Base-by-base conservation (phyloP, 371 early-diverging fungal genomes). In the Agmasoma carcini region DNA sequence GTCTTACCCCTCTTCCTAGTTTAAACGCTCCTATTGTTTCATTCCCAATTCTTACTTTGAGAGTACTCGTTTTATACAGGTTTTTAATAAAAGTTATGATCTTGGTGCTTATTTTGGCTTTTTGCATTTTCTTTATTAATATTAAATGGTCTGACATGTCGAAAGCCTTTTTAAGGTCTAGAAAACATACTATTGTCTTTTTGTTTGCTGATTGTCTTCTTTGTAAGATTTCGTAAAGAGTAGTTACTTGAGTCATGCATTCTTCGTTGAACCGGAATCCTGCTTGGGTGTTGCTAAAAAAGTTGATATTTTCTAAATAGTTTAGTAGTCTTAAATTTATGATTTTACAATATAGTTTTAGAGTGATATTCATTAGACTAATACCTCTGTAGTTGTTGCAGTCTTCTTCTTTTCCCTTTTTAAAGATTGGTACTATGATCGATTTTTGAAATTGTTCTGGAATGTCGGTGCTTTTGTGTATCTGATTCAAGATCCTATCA, bases 311-410 rank as follows among this genome's bases (percentile, higher is more conserved):
- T 38, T 43, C 53, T 7, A 27, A 37, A 30, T 23, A 17, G 1
- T 19, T 2, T 9, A 11, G 9, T 9, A 64, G 3, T 59, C 65
- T 27, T 17, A 37, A n/a, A 1, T 39, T 44, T 6, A 58, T 14
- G 14, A 58, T 34, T 23, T 50, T 64, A 11, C 14, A 14, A 12
- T 51, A 17, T 23, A 64, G 15, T 36, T 64, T 64, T 12, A 2
- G 20, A 1, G 46, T 11, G 0, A 34, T 50, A 14, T 25, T 30
- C 25, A 64, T 58, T 20, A 64, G 25, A 15, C 52, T 33, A 9
- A 64, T 64, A 4, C 65, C 65, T 45, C 59, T 31, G 36, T 64
- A 64, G 33, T 64, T 64, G 17, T 48, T 37, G 5, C 12, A 15
- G n/a, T 50, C 17, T 2, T 0, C 1, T 15, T 19, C 1, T 30